These are phyloP conservation scores for Yamadazyma takamatsuzukensis DNA, from an alignment of 805 yeast species.

Conservation along the genomic window DNA sequence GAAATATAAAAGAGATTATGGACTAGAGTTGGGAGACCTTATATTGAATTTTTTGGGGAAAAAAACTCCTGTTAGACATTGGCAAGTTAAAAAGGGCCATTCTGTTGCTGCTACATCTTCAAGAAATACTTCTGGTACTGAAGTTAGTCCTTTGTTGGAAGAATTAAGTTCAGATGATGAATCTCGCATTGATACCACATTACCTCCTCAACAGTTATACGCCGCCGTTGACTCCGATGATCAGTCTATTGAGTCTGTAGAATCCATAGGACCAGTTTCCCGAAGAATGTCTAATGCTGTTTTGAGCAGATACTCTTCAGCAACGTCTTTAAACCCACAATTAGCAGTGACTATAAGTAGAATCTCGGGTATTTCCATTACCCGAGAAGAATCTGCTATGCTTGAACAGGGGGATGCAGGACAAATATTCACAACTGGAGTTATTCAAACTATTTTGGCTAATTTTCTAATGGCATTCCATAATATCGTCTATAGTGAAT, in stretches of 20 bases:
- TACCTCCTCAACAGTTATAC: constrained; percentile 10
- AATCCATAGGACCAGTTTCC: constrained; percentile 7
- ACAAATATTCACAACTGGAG: constrained; percentile 28
- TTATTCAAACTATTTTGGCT: constrained; percentile 28
- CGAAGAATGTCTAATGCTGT: constrained; percentile 19
- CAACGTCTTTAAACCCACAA: constrained; percentile 5
- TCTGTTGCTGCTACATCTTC: constrained; percentile 1
- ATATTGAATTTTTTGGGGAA: constrained; percentile 23
- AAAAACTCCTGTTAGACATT: constrained; percentile 24
- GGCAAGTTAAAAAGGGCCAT: constrained; percentile 22
- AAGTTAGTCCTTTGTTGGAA: constrained; percentile 1
- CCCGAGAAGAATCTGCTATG: constrained; percentile 3
- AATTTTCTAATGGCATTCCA: constrained; percentile 34
- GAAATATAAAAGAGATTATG: constrained; percentile 24
- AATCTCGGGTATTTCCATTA: constrained; percentile 10
- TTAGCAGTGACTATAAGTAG: constrained; percentile 9
- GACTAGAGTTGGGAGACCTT: constrained; percentile 36
- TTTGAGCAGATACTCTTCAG: constrained; percentile 15
- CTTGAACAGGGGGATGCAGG: constrained; percentile 11
- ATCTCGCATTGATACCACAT: background rate
- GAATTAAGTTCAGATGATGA: constrained; percentile 3
- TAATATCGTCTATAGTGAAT: constrained; percentile 29
- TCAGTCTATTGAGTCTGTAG: constrained; percentile 5
- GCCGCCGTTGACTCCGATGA: constrained; percentile 6
- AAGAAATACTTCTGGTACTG: background rate